Base-by-base conservation (phyloP, 2,329 filamentous ascomycete species). In the Fusarium dimerum region DNA sequence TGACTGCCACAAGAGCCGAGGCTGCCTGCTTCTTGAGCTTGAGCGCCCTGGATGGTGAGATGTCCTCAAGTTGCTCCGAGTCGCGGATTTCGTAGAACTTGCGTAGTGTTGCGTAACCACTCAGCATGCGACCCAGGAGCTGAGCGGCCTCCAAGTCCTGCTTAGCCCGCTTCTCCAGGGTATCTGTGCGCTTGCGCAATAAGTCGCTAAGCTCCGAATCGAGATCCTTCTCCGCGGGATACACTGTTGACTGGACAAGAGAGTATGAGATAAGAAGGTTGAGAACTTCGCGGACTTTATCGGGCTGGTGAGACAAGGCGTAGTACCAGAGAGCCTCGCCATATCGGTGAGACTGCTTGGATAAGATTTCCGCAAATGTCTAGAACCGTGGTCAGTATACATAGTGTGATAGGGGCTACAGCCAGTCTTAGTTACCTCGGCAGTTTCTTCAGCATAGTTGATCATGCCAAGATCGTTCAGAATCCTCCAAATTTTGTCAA, bases 41-140 rank as follows among this genome's bases (percentile, higher is more conserved):
- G 18, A 86, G 73, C 0, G 85, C 80, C 52, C 75, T 74, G 20
- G 68, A 55, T 4, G 66, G 47, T 2, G 69, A 66, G 39, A 66
- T 56, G 4, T 61, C 63, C 30, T 67, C 63, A n/a, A 65, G 45
- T 10, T 64, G 62, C 40, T 62, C 60, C 12, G 66, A 57, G 66
- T 97, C 93, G 45, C 93, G 85, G n/a, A 92, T 81, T 56, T 92
- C 88, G 71, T 96, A 97, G 75, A 93, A 97, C 61, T 87, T 88
- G 36, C 93, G 88, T 17, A 97, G 78, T 1, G 92, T 96, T 18
- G 92, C 93, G 66, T 97, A 97, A 18, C 93, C 93, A 68, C 90
- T 94, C 10, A 97, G 84, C 73, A 92, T 88, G 55, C 88, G 89
- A 43, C 92, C 90, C 3, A 97, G 79, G 11, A 96, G 82, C 61